Conservation (phyloP, 805 yeast genomes). For the Brettanomyces anomalus region DNA sequence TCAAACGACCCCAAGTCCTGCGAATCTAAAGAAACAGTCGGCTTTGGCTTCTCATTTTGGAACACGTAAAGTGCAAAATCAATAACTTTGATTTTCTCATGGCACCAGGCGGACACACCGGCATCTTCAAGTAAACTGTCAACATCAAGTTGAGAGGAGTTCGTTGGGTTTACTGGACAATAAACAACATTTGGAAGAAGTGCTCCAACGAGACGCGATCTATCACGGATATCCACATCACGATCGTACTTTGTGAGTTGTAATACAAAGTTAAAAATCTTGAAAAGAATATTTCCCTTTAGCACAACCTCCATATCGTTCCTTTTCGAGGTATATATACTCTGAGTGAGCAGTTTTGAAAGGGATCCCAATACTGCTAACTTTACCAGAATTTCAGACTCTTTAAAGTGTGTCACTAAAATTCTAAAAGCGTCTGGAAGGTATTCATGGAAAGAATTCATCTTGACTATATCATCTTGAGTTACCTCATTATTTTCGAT, state of each 20-base stretch:
- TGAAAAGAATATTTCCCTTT: slow-evolving; percentile 28
- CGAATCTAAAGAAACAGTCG: slow-evolving; percentile 2
- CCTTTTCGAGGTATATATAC: slow-evolving; percentile 34
- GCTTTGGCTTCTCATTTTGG: slow-evolving; percentile 20
- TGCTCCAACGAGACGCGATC: slow-evolving; percentile 66
- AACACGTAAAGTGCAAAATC: slow-evolving; percentile 23
- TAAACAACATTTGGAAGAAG: slow-evolving; percentile 39
- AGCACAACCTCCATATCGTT: slow-evolving; percentile 23
- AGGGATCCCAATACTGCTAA: slow-evolving; percentile 65
- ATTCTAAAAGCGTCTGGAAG: slow-evolving; percentile 72
- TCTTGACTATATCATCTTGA: background rate
- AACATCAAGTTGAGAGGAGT: slow-evolving; percentile 9
- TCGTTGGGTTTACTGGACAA: slow-evolving; percentile 13
- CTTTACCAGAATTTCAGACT: slow-evolving; percentile 45
- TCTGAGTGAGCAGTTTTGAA: slow-evolving; percentile 58
- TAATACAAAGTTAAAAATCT: slow-evolving; percentile 53
- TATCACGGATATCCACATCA: slow-evolving; percentile 71
- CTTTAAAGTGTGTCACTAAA: slow-evolving; percentile 46
- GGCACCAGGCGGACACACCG: slow-evolving; percentile 7
- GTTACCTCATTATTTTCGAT: background rate
- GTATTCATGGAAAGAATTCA: slow-evolving; percentile 21
- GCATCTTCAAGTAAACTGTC: slow-evolving; percentile 9
- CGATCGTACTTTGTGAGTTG: slow-evolving; percentile 66
- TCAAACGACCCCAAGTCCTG: background rate
- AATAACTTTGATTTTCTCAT: slow-evolving; percentile 16